These are phyloP conservation scores for Venturia asperata DNA, from an alignment of 2,329 filamentous ascomycete species.

Conservation along the genomic window DNA sequence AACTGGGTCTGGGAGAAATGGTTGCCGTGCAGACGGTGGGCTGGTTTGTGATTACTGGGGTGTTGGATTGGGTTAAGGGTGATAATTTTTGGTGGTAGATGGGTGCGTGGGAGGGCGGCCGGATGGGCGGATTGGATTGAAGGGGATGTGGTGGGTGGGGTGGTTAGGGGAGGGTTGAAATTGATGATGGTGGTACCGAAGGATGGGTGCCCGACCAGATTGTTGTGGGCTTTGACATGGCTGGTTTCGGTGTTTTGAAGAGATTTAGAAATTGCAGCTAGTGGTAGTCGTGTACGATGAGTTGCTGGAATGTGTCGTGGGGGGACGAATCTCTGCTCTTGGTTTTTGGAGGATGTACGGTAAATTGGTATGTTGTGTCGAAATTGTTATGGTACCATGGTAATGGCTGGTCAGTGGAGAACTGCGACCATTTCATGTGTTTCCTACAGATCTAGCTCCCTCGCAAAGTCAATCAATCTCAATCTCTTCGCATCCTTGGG, in stretches of 20 bases:
- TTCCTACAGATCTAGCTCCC: constrained; percentile 30
- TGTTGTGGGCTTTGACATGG: not conserved
- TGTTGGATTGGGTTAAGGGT: not conserved
- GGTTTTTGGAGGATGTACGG: not conserved
- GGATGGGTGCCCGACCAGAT: not conserved
- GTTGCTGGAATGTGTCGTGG: not conserved
- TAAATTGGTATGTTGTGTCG: not conserved
- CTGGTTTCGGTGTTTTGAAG: no score
- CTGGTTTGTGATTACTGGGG: not conserved
- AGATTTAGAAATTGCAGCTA: not conserved
- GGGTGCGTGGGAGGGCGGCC: not conserved
- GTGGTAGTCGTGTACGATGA: not conserved
- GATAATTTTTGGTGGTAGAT: not conserved
- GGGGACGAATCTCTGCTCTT: not conserved
- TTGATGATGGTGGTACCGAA: not conserved
- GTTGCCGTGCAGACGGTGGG: not conserved
- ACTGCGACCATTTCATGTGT: not conserved
- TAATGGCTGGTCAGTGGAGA: not conserved
- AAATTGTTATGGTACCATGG: not conserved
- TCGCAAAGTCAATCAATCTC: constrained; percentile 48
- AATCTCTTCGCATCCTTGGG: constrained; percentile 47
- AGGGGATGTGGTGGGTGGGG: not conserved
- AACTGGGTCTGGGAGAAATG: not conserved
- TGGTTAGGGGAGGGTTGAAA: not conserved
- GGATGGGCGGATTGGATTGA: not conserved